Evolutionary conservation across 176 grass and related monocot species (phyloP).

Genomic region (Rhynchospora breviuscula): DNA sequence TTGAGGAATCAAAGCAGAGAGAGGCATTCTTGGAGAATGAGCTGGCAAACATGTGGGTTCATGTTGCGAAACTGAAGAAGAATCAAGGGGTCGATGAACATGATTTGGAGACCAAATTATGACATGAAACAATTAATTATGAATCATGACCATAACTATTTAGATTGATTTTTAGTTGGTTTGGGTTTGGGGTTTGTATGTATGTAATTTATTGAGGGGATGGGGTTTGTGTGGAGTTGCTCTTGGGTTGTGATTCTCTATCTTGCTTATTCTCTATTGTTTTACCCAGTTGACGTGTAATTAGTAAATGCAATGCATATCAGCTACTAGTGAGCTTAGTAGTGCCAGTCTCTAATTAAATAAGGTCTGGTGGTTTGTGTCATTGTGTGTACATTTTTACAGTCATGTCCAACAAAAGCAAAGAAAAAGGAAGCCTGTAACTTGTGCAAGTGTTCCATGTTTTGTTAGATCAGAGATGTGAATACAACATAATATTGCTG

Average conservation of each 20-base stretch:
- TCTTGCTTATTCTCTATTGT: neutral
- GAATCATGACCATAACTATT: slow-evolving; percentile 12
- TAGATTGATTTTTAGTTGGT: slow-evolving; percentile 36
- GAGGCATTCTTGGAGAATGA: slow-evolving; percentile 89
- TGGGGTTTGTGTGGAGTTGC: slow-evolving; percentile 30
- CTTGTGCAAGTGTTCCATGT: neutral
- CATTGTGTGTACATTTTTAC: slow-evolving; percentile 13
- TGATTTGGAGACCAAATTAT: slow-evolving; percentile 39
- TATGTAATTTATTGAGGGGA: slow-evolving; percentile 35
- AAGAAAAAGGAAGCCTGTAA: neutral
- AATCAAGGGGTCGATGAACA: slow-evolving; percentile 47
- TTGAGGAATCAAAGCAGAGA: slow-evolving; percentile 83
- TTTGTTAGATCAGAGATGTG: neutral
- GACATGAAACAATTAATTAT: slow-evolving; percentile 10
- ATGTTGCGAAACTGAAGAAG: slow-evolving; percentile 87
- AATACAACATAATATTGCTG: neutral
- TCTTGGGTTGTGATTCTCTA: slow-evolving; percentile 14
- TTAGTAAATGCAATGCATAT: neutral
- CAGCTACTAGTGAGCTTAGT: neutral
- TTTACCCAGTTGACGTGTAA: slow-evolving; percentile 5
- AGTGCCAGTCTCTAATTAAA: slow-evolving; percentile 10
- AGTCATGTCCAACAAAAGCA: neutral
- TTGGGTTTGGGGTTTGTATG: slow-evolving; percentile 46
- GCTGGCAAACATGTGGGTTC: slow-evolving; percentile 97
- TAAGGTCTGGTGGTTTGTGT: slow-evolving; percentile 10